Evolutionary conservation across 306 rosid species (phyloP), one percentile per base, ranked within the genome.

Genomic region (Pachyrhizus erosus): DNA sequence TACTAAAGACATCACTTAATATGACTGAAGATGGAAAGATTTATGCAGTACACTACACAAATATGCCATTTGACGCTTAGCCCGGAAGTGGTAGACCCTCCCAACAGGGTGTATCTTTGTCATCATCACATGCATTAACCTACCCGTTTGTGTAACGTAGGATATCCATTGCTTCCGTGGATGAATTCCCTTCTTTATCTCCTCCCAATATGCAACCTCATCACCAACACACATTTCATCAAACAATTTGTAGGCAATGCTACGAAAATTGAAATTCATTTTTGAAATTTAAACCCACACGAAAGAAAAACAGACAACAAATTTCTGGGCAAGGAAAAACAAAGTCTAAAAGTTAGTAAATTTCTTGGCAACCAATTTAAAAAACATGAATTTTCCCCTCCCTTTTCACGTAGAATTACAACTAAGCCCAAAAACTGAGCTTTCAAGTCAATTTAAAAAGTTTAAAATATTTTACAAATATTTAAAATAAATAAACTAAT

Each of bases 101-200:
- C 97, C 97, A 46, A 84, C 92, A 77, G 87, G 91, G 87, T 96
- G 97, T 58, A 92, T 88, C 87, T 93, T 96, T 81, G 98, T 88
- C 98, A 92, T 93, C 98, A 89, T 85, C 21, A 91, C 91, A 14
- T 87, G 90, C 94, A 93, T 86, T 91, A 96, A 86, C 77, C 97
- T 87, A n/a, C 99, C 99, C 9, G 82, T 89, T 88, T 92, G 97
- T 14, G 97, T 96, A 48, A 93, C 98, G 46, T 93, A 94, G 0
- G 97, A 89, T 79, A 96, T 90, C 97, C 97, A 96, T 74, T 96
- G 98, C 97, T 87, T 91, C 90, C 92, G 98, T 51, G 99, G 99
- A 73, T 96, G 99, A 42, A 88, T 2, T 9, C 98, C 99, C 87
- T 96, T 96, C 94, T 86, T 96, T 98, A 96, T 96, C 68, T 85